Base-by-base conservation (phyloP, 2,329 filamentous ascomycete genomes). In the Fusarium kyushuense region DNA sequence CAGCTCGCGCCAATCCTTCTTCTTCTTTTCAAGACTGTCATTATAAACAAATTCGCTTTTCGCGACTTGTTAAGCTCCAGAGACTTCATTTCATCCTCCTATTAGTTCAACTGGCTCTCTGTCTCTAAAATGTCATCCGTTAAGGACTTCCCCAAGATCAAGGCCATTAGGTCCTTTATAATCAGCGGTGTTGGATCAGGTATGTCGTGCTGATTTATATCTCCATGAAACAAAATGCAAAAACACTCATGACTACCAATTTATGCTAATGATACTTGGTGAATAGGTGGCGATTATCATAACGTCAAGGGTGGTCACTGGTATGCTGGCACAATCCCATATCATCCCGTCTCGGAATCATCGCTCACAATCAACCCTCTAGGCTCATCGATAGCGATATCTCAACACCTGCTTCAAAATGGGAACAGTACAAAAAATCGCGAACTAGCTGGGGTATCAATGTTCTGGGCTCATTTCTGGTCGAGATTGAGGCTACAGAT, bases 361-460 rank as follows among this genome's bases (percentile, higher is more conserved):
- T 43, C 5, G 36, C 58, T 67, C n/a, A 61, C 51, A 65, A n/a
- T 53, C 23, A 29, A 16, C 17, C 17, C 38, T 48, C 83, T 79
- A 97, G 94, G 94, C 84, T 97, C 72, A 92, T 97, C 69, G 94
- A 97, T 81, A 91, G 91, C 65, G 90, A 94, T 72, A 97, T 97
- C 77, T 94, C 94, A 3, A 97, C 94, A 1, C 94, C 94, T 9
- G 96, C 94, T 87, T 95, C 93, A 49, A 87, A 89, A 79, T 97
- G 94, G 87, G 92, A 96, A 69, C 84, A 94, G 72, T 97, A 97
- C 80, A 89, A 94, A 70, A 88, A 90, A 64, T 97, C 94, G 36
- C 87, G 94, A 72, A 97, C 94, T 14, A 94, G 90, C 78, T 97
- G 93, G 92, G 94, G 94, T 36, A 97, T 97, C 84, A 97, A 97